Evolutionary conservation across 345 rosid genomes (phyloP), one percentile per base, ranked within the genome.

Genomic region (Hevea brasiliensis): DNA sequence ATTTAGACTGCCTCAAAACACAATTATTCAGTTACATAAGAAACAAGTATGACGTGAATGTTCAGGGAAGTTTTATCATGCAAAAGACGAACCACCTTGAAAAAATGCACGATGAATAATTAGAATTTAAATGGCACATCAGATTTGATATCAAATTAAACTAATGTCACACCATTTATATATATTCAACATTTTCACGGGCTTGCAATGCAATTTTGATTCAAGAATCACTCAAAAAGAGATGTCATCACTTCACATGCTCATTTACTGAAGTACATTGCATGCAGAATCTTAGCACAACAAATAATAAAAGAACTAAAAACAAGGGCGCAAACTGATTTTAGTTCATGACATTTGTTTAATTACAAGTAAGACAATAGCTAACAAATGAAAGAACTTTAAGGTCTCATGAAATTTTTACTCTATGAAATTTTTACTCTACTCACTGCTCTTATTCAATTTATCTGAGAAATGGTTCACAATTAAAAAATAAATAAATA

Each of bases 1-100:
- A 67, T 88, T 75, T 62, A 94, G 89, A 75, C 97, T 92, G 85
- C 77, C 71, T 69, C 64, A 72, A 50, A 27, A 14, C 4, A 32
- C 50, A 67, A 57, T 27, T n/a, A 24, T 37, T 62, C 29, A 61
- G 32, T 37, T 11, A 11, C 17, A 21, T 35, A 37, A 1, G 40
- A 60, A 24, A 24, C 47, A n/a, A 35, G 13, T 45, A 27, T 1
- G 29, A 35, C 9, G 40, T 24, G 60, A 59, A 40, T 17, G 10
- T 50, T 48, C 17, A 35, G 9, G 26, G n/a, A 3, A 24, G 42
- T 8, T 72, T 35, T 45, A 15, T 26, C 58, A 29, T 20, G 45
- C 13, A 27, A 51, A n/a, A 29, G 60, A 51, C 32, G 50, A 55
- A 32, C 8, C 26, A 65, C 51, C 18, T 4, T 47, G 13, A 15